Percentiles rank a stretch among this genome's conserved stretches.
Conservation (phyloP, 768 basidiomycete species). For the Psilocybe sp. region DNA sequence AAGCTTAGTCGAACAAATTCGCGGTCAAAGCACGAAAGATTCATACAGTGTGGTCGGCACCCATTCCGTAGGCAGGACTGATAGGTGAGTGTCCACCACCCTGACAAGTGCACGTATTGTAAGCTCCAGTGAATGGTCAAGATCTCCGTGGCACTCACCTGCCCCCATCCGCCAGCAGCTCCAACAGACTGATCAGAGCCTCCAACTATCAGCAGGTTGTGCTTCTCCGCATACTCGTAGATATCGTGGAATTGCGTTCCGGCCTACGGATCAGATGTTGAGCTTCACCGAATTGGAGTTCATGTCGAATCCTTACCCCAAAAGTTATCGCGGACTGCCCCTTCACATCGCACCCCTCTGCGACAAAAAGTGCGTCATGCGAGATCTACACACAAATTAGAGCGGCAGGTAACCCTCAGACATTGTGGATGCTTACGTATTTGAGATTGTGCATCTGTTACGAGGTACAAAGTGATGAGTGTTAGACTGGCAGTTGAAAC, state of each 20-base stretch:
- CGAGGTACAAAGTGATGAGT: not conserved
- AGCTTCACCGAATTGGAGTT: not conserved
- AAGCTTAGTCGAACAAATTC: not conserved
- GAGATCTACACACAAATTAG: constrained; percentile 25
- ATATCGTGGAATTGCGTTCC: constrained; percentile 44
- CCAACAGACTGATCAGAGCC: constrained; percentile 43
- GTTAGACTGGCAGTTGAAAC: not conserved
- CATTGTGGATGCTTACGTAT: constrained; percentile 21
- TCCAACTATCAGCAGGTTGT: constrained; percentile 44
- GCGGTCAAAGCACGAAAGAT: not conserved
- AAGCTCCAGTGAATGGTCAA: not conserved
- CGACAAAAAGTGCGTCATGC: constrained; percentile 31
- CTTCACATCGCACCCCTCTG: constrained; percentile 31
- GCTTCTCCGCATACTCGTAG: constrained; percentile 36
- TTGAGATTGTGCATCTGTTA: constrained; percentile 40
- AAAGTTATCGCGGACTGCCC: constrained; percentile 30
- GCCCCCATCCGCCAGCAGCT: constrained; percentile 41
- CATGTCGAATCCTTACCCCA: constrained; percentile 25
- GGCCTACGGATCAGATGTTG: constrained; percentile 25
- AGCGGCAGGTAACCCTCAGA: not conserved
- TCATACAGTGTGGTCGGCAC: constrained; percentile 44
- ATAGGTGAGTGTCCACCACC: constrained; percentile 45
- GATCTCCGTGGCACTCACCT: constrained; percentile 19
- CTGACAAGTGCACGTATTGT: constrained; percentile 2
- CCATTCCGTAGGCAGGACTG: constrained; percentile 43